phyloP scores from a whole-genome alignment of 1,284 basidiomycete species.

The Trametes hirsuta region DNA sequence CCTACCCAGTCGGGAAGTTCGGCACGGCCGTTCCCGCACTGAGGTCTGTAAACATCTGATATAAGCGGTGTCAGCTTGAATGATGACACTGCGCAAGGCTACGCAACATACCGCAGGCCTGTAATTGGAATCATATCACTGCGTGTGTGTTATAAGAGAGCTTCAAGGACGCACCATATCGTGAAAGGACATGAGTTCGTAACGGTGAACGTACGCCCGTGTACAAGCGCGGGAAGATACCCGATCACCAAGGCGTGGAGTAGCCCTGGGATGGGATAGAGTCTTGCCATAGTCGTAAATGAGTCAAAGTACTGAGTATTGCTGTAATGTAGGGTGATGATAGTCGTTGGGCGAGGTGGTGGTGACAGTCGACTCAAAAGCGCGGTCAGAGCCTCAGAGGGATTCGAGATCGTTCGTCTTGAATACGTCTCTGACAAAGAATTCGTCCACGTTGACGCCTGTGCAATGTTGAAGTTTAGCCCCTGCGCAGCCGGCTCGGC shows the following conservation, averaged over 20 bases:
- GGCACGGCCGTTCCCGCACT: constrained; percentile 28
- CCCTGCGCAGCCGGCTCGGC: constrained; percentile 9
- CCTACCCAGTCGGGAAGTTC: constrained; percentile 33
- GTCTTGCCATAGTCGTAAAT: neutral
- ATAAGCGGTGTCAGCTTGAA: constrained; percentile 12
- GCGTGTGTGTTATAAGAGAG: neutral
- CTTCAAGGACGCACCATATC: constrained; percentile 33
- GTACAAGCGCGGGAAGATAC: neutral
- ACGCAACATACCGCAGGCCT: constrained; percentile 34
- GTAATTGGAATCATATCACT: neutral
- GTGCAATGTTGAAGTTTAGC: neutral
- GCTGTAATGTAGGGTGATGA: neutral
- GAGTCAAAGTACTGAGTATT: too few species aligned
- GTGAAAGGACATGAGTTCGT: constrained; percentile 39
- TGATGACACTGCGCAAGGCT: too few species aligned
- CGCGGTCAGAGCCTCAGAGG: neutral
- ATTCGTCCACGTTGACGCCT: neutral
- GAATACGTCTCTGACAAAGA: neutral
- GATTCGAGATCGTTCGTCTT: neutral
- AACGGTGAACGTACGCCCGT: constrained; percentile 36
- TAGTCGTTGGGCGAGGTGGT: neutral
- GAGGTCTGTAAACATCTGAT: constrained; percentile 33
- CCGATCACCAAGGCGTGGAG: neutral
- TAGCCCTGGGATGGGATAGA: neutral
- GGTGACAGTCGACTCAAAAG: neutral